phyloP scores from a whole-genome alignment of 2,329 filamentous ascomycete genomes.

The Chrysoporthe deuterocubensis region DNA sequence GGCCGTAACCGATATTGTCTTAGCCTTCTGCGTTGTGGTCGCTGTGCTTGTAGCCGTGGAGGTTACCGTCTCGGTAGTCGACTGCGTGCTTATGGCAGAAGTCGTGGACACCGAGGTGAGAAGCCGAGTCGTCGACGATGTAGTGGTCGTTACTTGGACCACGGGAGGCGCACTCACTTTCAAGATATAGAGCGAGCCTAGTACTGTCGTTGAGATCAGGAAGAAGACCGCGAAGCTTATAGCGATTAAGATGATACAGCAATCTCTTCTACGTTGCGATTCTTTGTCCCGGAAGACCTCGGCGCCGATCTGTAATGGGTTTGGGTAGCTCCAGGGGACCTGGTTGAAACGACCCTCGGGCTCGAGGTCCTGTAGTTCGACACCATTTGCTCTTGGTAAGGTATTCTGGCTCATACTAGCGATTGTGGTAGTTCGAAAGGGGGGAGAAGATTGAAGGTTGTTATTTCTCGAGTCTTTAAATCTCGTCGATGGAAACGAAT shows the following conservation, averaged over 20 bases:
- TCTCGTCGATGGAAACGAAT: not conserved
- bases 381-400: not conserved
- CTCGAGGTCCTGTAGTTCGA: constrained; percentile 4
- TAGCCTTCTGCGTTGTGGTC: no score
- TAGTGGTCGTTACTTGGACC: not conserved
- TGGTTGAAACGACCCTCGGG: not conserved
- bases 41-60: not conserved
- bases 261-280: not conserved
- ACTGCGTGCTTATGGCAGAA: not conserved
- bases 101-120: constrained; percentile 4
- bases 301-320: not conserved
- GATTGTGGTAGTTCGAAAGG: not conserved
- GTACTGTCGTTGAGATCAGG: not conserved
- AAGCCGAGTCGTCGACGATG: not conserved
- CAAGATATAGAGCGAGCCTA: constrained; percentile 6
- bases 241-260: not conserved
- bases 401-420: not conserved
- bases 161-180: not conserved
- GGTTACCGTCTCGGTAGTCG: not conserved
- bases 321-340: not conserved
- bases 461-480: not conserved
- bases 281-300: constrained; percentile 10
- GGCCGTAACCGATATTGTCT: not conserved
- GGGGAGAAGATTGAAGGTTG: not conserved
- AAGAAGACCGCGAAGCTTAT: not conserved